Conservation (phyloP, 2,329 filamentous ascomycete genomes). For the Apiospora pterosperma region DNA sequence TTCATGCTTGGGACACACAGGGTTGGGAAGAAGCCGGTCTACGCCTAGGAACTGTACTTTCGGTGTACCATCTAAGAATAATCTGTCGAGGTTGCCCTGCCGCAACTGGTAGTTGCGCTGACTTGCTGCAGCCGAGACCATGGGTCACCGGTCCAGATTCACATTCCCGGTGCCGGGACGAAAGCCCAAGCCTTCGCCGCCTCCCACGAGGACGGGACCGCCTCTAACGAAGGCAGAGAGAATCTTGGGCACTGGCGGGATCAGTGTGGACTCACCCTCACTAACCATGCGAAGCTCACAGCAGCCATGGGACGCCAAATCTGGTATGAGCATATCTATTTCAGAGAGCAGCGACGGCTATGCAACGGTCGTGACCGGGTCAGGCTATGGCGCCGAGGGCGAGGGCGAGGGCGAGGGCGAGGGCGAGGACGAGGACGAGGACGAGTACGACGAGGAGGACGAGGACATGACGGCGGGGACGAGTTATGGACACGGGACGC, state of each 20-base stretch:
- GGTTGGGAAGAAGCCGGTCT: not conserved
- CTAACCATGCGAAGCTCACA: conserved; percentile 6
- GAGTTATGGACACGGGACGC: conserved; percentile 16
- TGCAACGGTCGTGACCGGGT: conserved; percentile 23
- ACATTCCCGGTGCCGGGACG: conserved; percentile 46
- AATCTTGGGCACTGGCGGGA: conserved; percentile 43
- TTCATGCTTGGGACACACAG: not conserved
- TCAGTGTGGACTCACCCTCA: conserved; percentile 36
- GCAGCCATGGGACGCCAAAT: conserved; percentile 39
- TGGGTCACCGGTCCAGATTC: conserved; percentile 42
- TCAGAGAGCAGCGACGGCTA: conserved; percentile 38
- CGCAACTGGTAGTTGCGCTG: not conserved
- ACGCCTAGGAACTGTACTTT: not conserved
- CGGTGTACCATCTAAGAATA: not conserved
- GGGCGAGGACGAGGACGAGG: conserved; percentile 14
- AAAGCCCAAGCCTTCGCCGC: conserved; percentile 35
- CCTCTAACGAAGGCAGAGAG: conserved; percentile 50
- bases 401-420: conserved; percentile 3
- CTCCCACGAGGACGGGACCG: conserved; percentile 26
- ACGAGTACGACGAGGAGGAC: not conserved
- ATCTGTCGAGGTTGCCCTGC: not conserved
- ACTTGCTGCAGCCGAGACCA: conserved; percentile 13
- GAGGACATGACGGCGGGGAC: conserved; percentile 14
- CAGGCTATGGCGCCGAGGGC: conserved; percentile 22
- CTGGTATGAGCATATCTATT: conserved; percentile 42